These are phyloP conservation scores for Arthrinium phaeospermum DNA, from an alignment of 2,329 filamentous ascomycete genomes.

Conservation along the genomic window DNA sequence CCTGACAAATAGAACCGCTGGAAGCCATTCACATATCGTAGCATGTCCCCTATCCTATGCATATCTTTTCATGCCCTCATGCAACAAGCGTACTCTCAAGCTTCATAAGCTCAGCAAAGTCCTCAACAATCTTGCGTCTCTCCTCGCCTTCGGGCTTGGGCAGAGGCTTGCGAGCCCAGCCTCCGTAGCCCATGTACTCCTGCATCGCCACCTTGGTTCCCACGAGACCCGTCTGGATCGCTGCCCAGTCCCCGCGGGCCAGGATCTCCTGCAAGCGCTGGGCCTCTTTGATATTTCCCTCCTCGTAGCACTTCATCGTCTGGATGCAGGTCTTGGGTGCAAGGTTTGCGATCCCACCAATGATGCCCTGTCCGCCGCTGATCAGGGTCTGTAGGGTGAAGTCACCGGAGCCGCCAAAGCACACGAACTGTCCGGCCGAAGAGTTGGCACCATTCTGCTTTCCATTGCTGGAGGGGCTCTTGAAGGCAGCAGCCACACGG, in stretches of 20 bases:
- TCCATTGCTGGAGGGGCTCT: background rate
- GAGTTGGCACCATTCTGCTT: too few relatives aligned
- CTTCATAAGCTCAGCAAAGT: conserved; percentile 37
- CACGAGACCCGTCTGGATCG: conserved; percentile 71
- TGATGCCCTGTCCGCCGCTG: conserved; percentile 66
- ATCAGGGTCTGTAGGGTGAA: conserved; percentile 68
- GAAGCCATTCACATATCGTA: background rate
- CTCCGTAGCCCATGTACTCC: conserved; percentile 69
- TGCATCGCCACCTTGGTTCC: conserved; percentile 71
- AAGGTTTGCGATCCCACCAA: conserved; percentile 73
- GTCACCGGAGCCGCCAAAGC: conserved; percentile 68
- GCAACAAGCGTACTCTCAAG: conserved; percentile 28
- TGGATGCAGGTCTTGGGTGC: conserved; percentile 69
- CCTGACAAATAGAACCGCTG: background rate
- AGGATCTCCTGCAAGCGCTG: conserved; percentile 67
- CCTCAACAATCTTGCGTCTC: conserved; percentile 33
- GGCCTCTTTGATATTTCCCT: conserved; percentile 65
- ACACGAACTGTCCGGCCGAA: conserved; percentile 54
- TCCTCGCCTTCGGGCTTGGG: conserved; percentile 35
- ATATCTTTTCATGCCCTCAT: background rate
- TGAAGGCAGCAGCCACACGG: conserved; percentile 42
- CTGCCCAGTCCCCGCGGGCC: conserved; percentile 71
- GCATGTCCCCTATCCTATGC: background rate
- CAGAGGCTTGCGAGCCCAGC: conserved; percentile 60
- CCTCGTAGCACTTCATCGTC: conserved; percentile 63